Percentiles rank a stretch among this genome's conserved stretches.
phyloP scores from a whole-genome alignment of 2,329 filamentous ascomycete species.

The Teratosphaeriaceae sp. region DNA sequence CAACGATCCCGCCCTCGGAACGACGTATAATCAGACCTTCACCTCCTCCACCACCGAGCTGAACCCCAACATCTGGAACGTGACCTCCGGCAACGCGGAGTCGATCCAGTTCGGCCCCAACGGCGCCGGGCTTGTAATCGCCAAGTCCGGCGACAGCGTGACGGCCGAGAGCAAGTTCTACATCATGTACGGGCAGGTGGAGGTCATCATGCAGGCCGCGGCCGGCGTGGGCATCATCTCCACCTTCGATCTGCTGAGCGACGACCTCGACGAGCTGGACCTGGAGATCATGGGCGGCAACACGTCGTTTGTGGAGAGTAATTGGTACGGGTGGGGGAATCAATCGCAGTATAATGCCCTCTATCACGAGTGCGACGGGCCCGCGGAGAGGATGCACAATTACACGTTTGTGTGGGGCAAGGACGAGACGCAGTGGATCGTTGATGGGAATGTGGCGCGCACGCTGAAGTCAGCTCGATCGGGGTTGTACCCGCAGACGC shows the following conservation, averaged over 20 bases:
- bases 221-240: slow-evolving; percentile 70
- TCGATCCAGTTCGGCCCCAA: slow-evolving; percentile 46
- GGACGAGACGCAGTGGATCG: slow-evolving; percentile 58
- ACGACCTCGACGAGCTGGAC: slow-evolving; percentile 82
- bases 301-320: slow-evolving; percentile 56
- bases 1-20: slow-evolving; percentile 63
- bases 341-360: slow-evolving; percentile 56
- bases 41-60: slow-evolving; percentile 51
- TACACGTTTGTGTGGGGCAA: slow-evolving; percentile 68
- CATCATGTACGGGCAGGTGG: slow-evolving; percentile 77
- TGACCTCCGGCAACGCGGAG: slow-evolving; percentile 57
- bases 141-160: slow-evolving; percentile 63
- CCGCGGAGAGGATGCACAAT: slow-evolving; percentile 56
- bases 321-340: slow-evolving; percentile 70
- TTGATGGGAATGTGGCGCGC: slow-evolving; percentile 61
- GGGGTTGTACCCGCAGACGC: slow-evolving; percentile 62
- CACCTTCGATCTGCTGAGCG: slow-evolving; percentile 74
- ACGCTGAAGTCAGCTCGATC: slow-evolving; percentile 45
- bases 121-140: slow-evolving; percentile 65
- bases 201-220: slow-evolving; percentile 71
- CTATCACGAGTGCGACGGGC: slow-evolving; percentile 51
- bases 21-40: slow-evolving; percentile 56
- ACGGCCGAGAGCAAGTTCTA: slow-evolving; percentile 75
- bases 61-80: slow-evolving; percentile 32
- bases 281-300: slow-evolving; percentile 75